phyloP scores from a whole-genome alignment of 2,329 filamentous ascomycete genomes.

The Calcarisporium arbuscula region DNA sequence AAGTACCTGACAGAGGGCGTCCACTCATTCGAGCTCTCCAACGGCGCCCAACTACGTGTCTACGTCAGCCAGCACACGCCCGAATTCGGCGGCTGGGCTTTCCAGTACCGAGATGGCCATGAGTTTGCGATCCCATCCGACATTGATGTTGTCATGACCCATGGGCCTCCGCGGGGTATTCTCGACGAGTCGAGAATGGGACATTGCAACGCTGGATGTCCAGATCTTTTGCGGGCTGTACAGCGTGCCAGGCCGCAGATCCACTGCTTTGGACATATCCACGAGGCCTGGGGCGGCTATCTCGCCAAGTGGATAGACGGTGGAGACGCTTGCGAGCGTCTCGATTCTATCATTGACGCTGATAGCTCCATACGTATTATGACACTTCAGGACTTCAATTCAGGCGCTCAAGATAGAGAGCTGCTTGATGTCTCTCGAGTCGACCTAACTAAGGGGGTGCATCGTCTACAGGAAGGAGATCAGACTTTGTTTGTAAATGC shows the following conservation, averaged over 20 bases:
- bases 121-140: conserved; percentile 26
- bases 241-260: conserved; percentile 35
- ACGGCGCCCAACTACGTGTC: conserved; percentile 41
- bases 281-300: conserved; percentile 52
- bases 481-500: conserved; percentile 58
- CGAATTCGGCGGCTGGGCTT: conserved; percentile 38
- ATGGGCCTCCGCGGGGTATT: conserved; percentile 47
- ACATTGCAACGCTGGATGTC: conserved; percentile 33
- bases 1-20: conserved; percentile 42
- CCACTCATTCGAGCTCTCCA: conserved; percentile 38
- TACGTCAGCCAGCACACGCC: conserved; percentile 51
- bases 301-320: conserved; percentile 41
- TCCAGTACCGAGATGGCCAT: conserved; percentile 40
- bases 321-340: conserved; percentile 11
- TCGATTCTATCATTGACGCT: conserved; percentile 29
- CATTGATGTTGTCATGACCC: conserved; percentile 45
- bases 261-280: conserved; percentile 55
- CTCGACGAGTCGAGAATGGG: conserved; percentile 31
- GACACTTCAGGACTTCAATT: conserved; percentile 21
- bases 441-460: conserved; percentile 29
- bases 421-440: conserved; percentile 27
- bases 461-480: conserved; percentile 26
- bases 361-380: conserved; percentile 28
- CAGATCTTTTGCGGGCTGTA: conserved; percentile 38
- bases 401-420: conserved; percentile 14